Evolutionary conservation across 257 asterid genomes (phyloP).

Genomic region (Ilex asprella): DNA sequence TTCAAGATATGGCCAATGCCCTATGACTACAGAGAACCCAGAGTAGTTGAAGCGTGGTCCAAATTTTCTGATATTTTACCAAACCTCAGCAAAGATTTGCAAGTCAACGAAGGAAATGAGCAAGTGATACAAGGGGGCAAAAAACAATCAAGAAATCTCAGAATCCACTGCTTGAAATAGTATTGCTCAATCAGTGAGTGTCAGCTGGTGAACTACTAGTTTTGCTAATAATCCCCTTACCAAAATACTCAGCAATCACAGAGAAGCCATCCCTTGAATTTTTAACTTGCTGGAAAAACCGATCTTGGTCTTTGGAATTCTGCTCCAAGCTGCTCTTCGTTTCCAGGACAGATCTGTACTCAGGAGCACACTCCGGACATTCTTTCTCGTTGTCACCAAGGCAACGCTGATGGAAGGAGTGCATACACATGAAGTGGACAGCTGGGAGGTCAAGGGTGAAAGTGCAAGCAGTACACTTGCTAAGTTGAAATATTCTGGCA

Average conservation of each 20-base stretch:
- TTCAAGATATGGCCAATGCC: too few species aligned
- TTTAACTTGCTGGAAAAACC: slow-evolving; percentile 73
- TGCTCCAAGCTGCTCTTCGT: slow-evolving; percentile 84
- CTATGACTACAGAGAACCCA: too few species aligned
- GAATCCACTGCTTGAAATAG: too few species aligned
- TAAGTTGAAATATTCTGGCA: slow-evolving; percentile 93
- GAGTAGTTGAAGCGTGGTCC: too few species aligned
- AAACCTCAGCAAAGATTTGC: too few species aligned
- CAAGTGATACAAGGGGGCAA: too few species aligned
- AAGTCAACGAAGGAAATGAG: too few species aligned
- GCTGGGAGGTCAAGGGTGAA: slow-evolving; percentile 98
- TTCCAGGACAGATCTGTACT: slow-evolving; percentile 65
- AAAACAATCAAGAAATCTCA: too few species aligned
- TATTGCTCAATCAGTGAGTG: slow-evolving; percentile 15
- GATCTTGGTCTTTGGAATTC: slow-evolving; percentile 75
- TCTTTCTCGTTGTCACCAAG: slow-evolving; percentile 95
- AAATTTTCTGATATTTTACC: too few species aligned
- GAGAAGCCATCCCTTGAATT: slow-evolving; percentile 88
- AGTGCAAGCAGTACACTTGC: slow-evolving; percentile 92
- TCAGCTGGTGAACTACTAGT: slow-evolving; percentile 48
- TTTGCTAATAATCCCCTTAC: slow-evolving; percentile 95
- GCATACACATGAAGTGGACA: slow-evolving; percentile 98
- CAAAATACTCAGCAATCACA: slow-evolving; percentile 84
- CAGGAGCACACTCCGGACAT: slow-evolving; percentile 94
- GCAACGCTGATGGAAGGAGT: slow-evolving; percentile 95